Percentiles rank a stretch among this genome's conserved stretches.
These are phyloP conservation scores for Picea engelmannii DNA, from an alignment of 83 land plant genomes.

Conservation along the genomic window DNA sequence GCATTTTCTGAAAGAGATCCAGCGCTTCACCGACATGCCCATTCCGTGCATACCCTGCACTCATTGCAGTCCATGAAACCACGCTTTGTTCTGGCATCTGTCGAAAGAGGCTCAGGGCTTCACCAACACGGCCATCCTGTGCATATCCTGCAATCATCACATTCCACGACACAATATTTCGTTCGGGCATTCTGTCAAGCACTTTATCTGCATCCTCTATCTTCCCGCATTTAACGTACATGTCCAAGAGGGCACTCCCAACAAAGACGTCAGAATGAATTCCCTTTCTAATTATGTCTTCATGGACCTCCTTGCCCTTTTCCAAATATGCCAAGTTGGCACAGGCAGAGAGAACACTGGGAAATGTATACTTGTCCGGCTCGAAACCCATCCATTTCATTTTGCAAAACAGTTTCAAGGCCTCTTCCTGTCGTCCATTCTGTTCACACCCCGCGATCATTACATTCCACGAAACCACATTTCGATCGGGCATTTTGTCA, in stretches of 20 bases:
- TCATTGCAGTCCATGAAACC: too few relatives aligned
- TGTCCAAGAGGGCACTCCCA: slow-evolving; percentile 16
- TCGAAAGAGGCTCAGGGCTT: slow-evolving; percentile 28
- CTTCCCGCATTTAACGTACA: slow-evolving; percentile 15
- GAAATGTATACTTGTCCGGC: slow-evolving; percentile 22
- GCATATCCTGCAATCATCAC: slow-evolving; percentile 40
- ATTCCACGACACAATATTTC: slow-evolving; percentile 41
- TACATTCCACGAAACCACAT: too few relatives aligned
- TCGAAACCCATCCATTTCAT: slow-evolving; percentile 8
- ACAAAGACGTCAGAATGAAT: slow-evolving; percentile 11
- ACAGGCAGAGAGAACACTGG: slow-evolving; percentile 16
- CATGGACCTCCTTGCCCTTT: slow-evolving; percentile 19
- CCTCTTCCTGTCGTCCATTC: neutral
- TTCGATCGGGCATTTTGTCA: too few relatives aligned
- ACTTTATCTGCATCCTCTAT: slow-evolving; percentile 9
- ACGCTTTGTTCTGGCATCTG: neutral
- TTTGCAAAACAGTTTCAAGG: slow-evolving; percentile 16
- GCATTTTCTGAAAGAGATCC: slow-evolving; percentile 41
- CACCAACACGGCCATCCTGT: slow-evolving; percentile 37
- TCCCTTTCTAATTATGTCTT: neutral
- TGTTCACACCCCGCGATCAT: neutral
- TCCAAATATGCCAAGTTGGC: neutral
- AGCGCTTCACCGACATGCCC: slow-evolving; percentile 38
- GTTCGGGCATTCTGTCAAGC: slow-evolving; percentile 24
- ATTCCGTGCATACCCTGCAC: slow-evolving; percentile 52